Conservation (phyloP, 768 basidiomycete genomes). For the Polyporus arcularius region DNA sequence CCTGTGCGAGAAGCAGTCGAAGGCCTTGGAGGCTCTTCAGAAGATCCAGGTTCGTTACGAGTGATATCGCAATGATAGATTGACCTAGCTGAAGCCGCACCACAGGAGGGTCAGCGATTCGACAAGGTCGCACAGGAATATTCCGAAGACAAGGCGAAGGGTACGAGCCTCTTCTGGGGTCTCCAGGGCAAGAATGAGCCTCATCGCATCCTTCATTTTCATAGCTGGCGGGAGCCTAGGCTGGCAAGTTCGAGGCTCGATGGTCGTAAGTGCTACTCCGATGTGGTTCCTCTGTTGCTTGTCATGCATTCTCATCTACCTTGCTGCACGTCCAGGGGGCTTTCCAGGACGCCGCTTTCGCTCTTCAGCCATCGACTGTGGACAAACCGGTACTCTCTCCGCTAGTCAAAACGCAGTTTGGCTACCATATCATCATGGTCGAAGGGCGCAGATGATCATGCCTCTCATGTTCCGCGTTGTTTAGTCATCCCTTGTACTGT, state of each 20-base stretch:
- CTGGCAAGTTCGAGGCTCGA: conserved; percentile 85
- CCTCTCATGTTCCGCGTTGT: too few relatives aligned
- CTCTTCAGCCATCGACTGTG: conserved; percentile 73
- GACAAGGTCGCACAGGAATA: conserved; percentile 90
- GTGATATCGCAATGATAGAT: too few relatives aligned
- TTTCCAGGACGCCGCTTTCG: conserved; percentile 90
- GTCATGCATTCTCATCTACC: background rate
- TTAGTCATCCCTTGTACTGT: too few relatives aligned
- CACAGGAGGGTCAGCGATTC: conserved; percentile 75
- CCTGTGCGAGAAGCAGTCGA: conserved; percentile 85
- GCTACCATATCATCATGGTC: conserved; percentile 92
- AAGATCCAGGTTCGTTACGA: conserved; percentile 65
- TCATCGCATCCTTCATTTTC: too few relatives aligned
- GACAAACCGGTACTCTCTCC: conserved; percentile 74
- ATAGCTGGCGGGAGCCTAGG: conserved; percentile 83
- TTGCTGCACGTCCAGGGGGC: conserved; percentile 42
- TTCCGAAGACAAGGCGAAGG: conserved; percentile 90
- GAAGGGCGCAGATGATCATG: conserved; percentile 65
- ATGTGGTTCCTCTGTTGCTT: background rate
- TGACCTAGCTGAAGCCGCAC: too few relatives aligned
- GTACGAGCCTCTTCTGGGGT: conserved; percentile 35
- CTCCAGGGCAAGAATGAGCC: background rate
- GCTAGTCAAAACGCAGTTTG: conserved; percentile 80
- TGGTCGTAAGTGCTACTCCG: conserved; percentile 57
- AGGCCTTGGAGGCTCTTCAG: conserved; percentile 72